A percentile compares a stretch with the other conserved stretches of the same genome.
These are phyloP conservation scores for Gossypium trilobum DNA, from an alignment of 441 rosid genomes.

Conservation along the genomic window DNA sequence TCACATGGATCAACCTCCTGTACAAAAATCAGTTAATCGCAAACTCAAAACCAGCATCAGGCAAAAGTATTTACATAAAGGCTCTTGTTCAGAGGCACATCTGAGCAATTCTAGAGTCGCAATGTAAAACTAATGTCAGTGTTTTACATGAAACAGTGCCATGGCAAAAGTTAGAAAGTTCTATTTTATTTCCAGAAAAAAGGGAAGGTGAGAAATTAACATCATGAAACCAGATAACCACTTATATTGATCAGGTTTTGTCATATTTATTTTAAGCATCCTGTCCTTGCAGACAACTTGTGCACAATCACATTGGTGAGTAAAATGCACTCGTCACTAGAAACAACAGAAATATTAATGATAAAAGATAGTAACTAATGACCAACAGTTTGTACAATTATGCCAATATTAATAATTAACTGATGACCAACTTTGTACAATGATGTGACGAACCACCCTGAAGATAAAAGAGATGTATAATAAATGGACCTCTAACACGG, in stretches of 20 bases:
- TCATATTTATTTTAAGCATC: neutral
- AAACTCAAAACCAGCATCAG: constrained; percentile 1
- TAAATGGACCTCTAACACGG: neutral
- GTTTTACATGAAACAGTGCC: neutral
- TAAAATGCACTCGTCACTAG: neutral
- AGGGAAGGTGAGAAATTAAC: neutral
- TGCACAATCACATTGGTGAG: neutral
- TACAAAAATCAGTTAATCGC: constrained; percentile 9
- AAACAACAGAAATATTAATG: neutral
- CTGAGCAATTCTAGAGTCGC: neutral
- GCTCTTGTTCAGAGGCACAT: neutral
- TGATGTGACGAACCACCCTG: neutral
- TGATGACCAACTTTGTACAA: neutral
- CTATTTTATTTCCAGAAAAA: neutral
- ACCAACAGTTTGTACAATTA: neutral
- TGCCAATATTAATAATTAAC: neutral
- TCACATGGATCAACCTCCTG: constrained; percentile 97
- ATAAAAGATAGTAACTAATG: neutral
- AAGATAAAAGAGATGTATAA: neutral
- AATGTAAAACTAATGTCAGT: neutral
- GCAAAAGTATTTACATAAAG: neutral
- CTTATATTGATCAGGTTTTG: neutral
- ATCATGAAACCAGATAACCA: neutral
- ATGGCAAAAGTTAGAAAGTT: neutral
- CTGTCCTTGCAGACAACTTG: neutral